Percentiles rank a stretch among this genome's conserved stretches.
Evolutionary conservation across 2,329 filamentous ascomycete species (phyloP).

Genomic region (Chaetomium globosum): DNA sequence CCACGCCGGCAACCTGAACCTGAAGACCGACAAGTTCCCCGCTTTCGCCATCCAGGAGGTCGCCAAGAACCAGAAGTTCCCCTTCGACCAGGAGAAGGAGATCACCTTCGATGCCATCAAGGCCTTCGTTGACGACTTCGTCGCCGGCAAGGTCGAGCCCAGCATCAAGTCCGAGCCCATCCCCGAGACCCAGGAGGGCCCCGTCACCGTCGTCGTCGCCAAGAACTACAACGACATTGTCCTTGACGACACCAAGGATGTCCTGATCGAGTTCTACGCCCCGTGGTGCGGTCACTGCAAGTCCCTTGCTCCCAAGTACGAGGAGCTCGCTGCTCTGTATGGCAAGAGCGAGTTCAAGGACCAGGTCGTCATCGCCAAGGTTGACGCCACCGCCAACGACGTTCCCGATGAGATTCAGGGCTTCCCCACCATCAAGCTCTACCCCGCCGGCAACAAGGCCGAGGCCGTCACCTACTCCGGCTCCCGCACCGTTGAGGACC

Average conservation of each 20-base stretch:
- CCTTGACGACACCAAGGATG: slow-evolving; percentile 92
- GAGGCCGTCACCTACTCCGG: slow-evolving; percentile 85
- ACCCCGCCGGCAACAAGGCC: slow-evolving; percentile 85
- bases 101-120: slow-evolving; percentile 72
- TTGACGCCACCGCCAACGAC: slow-evolving; percentile 94
- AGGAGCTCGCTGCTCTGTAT: slow-evolving; percentile 81
- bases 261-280: slow-evolving; percentile 97
- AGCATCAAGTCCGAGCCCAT: slow-evolving; percentile 99
- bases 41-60: slow-evolving; percentile 97
- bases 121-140: slow-evolving; percentile 83
- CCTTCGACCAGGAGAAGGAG: slow-evolving; percentile 81
- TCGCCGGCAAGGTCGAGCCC: slow-evolving; percentile 84
- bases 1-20: slow-evolving; percentile 95
- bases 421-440: slow-evolving; percentile 99
- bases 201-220: slow-evolving; percentile 86
- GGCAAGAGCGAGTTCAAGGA: slow-evolving; percentile 75
- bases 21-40: slow-evolving; percentile 92
- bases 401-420: slow-evolving; percentile 95
- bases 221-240: slow-evolving; percentile 92
- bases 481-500: slow-evolving; percentile 84
- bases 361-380: slow-evolving; percentile 92
- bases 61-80: slow-evolving; percentile 95
- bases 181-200: slow-evolving; percentile 87
- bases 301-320: slow-evolving; percentile 93
- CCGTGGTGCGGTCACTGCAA: slow-evolving; percentile 99